Evolutionary conservation across 2,329 filamentous ascomycete genomes (phyloP).

Genomic region (Claviceps spartinae): DNA sequence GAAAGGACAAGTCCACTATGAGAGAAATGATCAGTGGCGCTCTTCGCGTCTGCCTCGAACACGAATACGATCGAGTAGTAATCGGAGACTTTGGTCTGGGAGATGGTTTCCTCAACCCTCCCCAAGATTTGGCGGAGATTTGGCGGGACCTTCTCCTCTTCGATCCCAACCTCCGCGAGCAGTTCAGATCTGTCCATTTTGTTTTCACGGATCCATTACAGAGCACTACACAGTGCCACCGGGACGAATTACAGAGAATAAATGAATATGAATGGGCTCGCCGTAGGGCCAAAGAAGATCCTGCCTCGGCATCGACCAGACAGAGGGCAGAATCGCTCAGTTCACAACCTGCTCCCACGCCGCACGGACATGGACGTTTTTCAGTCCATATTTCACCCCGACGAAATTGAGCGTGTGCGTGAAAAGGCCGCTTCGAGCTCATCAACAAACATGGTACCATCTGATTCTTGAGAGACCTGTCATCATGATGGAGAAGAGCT

Average conservation of each 20-base stretch:
- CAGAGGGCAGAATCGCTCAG: constrained; percentile 18
- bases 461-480: constrained; percentile 10
- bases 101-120: constrained; percentile 49
- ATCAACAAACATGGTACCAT: constrained; percentile 37
- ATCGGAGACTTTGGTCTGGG: constrained; percentile 54
- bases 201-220: constrained; percentile 46
- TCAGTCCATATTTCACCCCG: constrained; percentile 33
- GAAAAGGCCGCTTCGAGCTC: constrained; percentile 42
- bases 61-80: constrained; percentile 42
- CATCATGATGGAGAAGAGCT: not conserved
- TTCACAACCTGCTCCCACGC: constrained; percentile 14
- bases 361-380: constrained; percentile 43
- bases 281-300: too few species aligned
- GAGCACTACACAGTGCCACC: constrained; percentile 38
- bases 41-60: constrained; percentile 53
- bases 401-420: constrained; percentile 36
- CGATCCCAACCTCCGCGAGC: constrained; percentile 47
- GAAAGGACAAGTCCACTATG: constrained; percentile 56
- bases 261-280: too few species aligned
- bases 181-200: constrained; percentile 49
- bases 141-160: constrained; percentile 53
- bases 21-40: constrained; percentile 59
- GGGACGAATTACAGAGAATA: constrained; percentile 26
- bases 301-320: not conserved
- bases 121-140: constrained; percentile 48